These are phyloP conservation scores for Rhodotorula babjevae DNA, from an alignment of 768 basidiomycete genomes.

Conservation along the genomic window DNA sequence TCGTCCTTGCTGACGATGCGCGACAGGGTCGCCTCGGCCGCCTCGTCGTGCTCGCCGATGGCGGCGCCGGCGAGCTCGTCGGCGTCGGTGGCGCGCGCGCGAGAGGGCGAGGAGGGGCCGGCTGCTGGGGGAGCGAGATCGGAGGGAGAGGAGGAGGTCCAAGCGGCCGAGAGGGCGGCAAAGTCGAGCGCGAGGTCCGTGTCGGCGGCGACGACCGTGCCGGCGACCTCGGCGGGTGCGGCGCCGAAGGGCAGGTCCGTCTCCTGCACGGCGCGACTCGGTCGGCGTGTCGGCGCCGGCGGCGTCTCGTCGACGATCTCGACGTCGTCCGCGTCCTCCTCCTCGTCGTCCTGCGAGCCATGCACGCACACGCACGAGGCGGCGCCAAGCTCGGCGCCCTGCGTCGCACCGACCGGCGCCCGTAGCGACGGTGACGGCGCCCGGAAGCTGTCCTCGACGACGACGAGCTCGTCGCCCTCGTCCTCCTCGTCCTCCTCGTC, in stretches of 20 bases:
- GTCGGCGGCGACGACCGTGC: constrained; percentile 16
- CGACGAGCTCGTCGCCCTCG: neutral
- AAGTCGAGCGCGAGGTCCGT: constrained; percentile 24
- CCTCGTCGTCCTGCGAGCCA: constrained; percentile 4
- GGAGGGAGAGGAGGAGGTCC: neutral
- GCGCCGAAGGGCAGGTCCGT: constrained; percentile 1
- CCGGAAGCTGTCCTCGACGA: neutral
- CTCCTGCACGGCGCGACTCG: neutral
- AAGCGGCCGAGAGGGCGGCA: constrained; percentile 1
- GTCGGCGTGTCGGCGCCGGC: neutral
- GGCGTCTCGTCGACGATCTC: neutral
- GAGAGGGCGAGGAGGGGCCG: neutral
- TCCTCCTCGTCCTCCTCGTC: neutral
- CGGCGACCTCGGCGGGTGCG: constrained; percentile 25
- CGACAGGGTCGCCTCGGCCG: constrained; percentile 63
- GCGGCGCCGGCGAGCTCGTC: constrained; percentile 20
- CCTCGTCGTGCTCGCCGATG: constrained; percentile 42
- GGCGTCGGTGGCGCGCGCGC: neutral
- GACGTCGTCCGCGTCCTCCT: neutral
- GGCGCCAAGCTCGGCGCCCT: neutral
- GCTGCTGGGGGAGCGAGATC: too few species aligned
- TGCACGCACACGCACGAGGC: constrained; percentile 23
- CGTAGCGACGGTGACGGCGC: neutral
- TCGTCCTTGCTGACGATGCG: constrained; percentile 82
- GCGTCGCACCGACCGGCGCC: neutral